Evolutionary conservation across 2,329 filamentous ascomycete genomes (phyloP).

Genomic region (Paracoccidioides lutzii): DNA sequence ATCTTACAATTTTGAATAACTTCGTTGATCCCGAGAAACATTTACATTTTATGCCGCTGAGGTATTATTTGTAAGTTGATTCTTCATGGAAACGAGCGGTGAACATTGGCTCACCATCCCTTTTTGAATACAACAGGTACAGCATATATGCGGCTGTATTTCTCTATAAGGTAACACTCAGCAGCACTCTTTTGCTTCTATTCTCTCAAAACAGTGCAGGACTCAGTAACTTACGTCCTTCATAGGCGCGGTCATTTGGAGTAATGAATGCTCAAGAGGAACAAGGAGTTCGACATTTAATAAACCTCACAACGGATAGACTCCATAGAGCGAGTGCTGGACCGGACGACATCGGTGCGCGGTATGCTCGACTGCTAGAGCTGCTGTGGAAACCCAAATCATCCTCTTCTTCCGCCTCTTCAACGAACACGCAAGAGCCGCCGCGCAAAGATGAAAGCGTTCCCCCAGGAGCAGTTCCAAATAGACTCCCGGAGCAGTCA

Average conservation of each 20-base stretch:
- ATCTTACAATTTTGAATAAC: conserved; percentile 47
- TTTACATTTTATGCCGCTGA: conserved; percentile 50
- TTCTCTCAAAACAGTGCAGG: background rate
- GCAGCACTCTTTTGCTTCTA: background rate
- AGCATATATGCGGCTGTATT: conserved; percentile 53
- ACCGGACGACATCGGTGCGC: conserved; percentile 46
- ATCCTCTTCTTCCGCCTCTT: conserved; percentile 13
- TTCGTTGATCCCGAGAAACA: conserved; percentile 46
- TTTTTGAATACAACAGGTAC: conserved; percentile 20
- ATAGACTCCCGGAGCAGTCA: conserved; percentile 24
- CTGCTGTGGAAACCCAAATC: conserved; percentile 44
- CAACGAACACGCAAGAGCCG: conserved; percentile 11
- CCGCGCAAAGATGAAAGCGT: conserved; percentile 11
- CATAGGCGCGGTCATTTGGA: conserved; percentile 44
- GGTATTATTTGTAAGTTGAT: conserved; percentile 46
- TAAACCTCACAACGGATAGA: conserved; percentile 46
- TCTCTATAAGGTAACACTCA: conserved; percentile 43
- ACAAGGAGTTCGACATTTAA: conserved; percentile 43
- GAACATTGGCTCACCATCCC: conserved; percentile 8
- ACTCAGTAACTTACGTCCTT: background rate
- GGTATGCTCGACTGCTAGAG: conserved; percentile 49
- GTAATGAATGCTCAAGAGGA: conserved; percentile 45
- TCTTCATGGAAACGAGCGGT: background rate
- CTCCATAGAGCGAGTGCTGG: conserved; percentile 46
- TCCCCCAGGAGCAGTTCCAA: conserved; percentile 16